Conservation (phyloP, 495 filamentous ascomycete species). For the Neurospora sublineolata region DNA sequence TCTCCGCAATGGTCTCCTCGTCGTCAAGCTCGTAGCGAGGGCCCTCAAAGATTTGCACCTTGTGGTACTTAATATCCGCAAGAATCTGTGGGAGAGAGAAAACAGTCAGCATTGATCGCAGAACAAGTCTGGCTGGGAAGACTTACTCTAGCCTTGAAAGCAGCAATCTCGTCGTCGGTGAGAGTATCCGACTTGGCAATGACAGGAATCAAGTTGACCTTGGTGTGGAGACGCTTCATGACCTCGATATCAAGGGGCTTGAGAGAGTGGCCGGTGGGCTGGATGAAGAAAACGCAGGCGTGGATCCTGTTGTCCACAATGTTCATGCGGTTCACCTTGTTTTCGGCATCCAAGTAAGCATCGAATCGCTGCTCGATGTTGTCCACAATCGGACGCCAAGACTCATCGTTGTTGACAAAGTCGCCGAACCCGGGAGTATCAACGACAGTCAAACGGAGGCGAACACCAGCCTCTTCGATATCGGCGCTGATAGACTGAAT, state of each 20-base stretch:
- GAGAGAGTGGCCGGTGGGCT: constrained; percentile 96
- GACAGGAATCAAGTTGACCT: constrained; percentile 98
- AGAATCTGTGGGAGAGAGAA: constrained; percentile 55
- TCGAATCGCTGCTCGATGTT: constrained; percentile 99
- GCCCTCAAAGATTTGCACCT: constrained; percentile 97
- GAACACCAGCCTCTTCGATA: constrained; percentile 97
- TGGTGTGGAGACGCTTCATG: constrained; percentile 97
- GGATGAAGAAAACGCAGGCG: constrained; percentile 98
- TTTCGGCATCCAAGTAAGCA: constrained; percentile 95
- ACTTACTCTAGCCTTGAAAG: constrained; percentile 90
- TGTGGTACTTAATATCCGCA: constrained; percentile 90
- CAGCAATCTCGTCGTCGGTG: constrained; percentile 88
- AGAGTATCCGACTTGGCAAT: constrained; percentile 97
- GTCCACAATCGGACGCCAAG: constrained; percentile 96
- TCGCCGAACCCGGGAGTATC: constrained; percentile 98
- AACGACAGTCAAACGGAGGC: constrained; percentile 90
- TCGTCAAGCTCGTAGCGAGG: constrained; percentile 97
- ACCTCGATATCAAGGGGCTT: constrained; percentile 99
- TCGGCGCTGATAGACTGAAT: constrained; percentile 98
- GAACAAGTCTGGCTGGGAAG: not conserved
- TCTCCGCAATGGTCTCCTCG: constrained; percentile 98
- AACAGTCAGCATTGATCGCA: constrained; percentile 8
- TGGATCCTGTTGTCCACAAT: constrained; percentile 98
- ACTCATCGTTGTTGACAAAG: constrained; percentile 99
- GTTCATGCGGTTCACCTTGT: constrained; percentile 99